phyloP scores from a whole-genome alignment of 208 protist species.

The Leishmania martiniquensis region DNA sequence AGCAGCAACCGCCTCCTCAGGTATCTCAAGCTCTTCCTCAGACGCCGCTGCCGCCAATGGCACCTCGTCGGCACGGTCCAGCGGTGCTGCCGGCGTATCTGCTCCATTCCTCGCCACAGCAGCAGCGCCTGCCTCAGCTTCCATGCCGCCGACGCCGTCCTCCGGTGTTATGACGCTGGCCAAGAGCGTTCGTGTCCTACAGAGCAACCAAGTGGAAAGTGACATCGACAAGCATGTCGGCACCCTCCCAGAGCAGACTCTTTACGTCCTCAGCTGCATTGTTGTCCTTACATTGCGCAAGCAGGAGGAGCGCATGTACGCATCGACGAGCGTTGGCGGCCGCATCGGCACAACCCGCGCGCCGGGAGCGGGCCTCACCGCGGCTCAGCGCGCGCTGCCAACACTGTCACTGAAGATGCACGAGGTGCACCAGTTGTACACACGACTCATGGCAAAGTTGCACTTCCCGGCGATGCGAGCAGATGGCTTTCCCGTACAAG shows the following conservation, averaged over 20 bases:
- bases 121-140: neutral
- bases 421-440: slow-evolving; percentile 72
- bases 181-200: slow-evolving; percentile 49
- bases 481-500: slow-evolving; percentile 46
- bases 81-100: neutral
- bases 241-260: slow-evolving; percentile 72
- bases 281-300: slow-evolving; percentile 60
- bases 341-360: slow-evolving; percentile 26
- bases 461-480: slow-evolving; percentile 74
- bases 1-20: neutral
- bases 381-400: slow-evolving; percentile 5
- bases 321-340: slow-evolving; percentile 27
- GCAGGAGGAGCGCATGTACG: slow-evolving; percentile 39
- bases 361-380: slow-evolving; percentile 12
- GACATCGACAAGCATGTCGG: slow-evolving; percentile 61
- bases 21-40: neutral
- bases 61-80: slow-evolving; percentile 22
- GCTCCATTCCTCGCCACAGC: neutral
- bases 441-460: slow-evolving; percentile 59
- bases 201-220: slow-evolving; percentile 46
- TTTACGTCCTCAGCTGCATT: slow-evolving; percentile 81
- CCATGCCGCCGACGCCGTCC: neutral
- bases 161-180: slow-evolving; percentile 48
- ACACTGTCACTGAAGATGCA: slow-evolving; percentile 52
- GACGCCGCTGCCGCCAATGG: slow-evolving; percentile 2